Base-by-base conservation (phyloP, 2,329 filamentous ascomycete species). In the Exophiala bonariae region DNA sequence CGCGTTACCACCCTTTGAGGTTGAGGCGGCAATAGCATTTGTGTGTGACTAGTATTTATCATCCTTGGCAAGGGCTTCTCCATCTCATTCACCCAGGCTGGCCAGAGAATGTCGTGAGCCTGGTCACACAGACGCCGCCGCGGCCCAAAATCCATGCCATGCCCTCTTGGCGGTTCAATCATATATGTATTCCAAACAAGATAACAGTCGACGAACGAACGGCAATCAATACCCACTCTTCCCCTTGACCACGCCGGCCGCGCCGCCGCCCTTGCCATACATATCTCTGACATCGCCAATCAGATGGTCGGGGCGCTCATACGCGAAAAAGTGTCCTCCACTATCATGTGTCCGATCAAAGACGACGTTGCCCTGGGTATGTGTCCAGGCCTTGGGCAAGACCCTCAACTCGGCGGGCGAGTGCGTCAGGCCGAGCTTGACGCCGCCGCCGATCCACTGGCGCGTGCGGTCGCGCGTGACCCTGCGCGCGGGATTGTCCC, bases 241-340 rank as follows among this genome's bases (percentile, higher is more conserved):
- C 6, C 62, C 64, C 13, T 56, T 32, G 6, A 71, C 56, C 8
- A 59, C 61, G 17, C 57, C 59, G 48, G 59, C 65, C 2, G 64
- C 67, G 22, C 61, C 61, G 4, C 68, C 68, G n/a, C 59, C 58
- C 44, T 67, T 76, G 2, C 71, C 68, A 56, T 78, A 70, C 65
- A 79, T 77, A 19, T 63, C 64, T 51, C 66, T 65, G 54, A 79
- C 46, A 63, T 79, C 76, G 3, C 52, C 56, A 2, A 65, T 68
- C 39, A 79, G 62, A 6, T 67, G 59, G 46, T 75, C 69, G 1
- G 77, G 77, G 5, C 63, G 61, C 58, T 80, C 75, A 66, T 70
- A 76, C 11, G 76, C 75, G 4, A 74, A 75, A 61, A 79, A 80
- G 63, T 79, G 76, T 0, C 77, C 76, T 3, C 76, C 76, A 8